Percentiles rank a stretch among this genome's conserved stretches.
phyloP scores from a whole-genome alignment of 179 eudicot species.

The Heliamphora ciliata region DNA sequence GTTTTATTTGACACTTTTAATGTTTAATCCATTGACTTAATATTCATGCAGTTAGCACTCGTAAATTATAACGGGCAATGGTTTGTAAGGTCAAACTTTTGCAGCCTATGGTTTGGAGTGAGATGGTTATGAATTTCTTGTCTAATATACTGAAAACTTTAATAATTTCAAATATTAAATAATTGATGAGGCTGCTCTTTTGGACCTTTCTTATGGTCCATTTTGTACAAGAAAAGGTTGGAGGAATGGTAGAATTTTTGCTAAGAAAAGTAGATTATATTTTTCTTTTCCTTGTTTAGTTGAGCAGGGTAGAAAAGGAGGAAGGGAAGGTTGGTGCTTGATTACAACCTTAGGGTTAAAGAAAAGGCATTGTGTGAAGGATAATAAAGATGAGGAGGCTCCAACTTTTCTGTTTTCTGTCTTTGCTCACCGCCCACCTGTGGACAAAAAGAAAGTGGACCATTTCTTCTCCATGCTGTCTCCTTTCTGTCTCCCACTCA shows the following conservation, averaged over 20 bases:
- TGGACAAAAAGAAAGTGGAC: background rate
- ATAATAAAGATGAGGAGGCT: background rate
- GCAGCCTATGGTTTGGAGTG: background rate
- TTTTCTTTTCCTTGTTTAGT: background rate
- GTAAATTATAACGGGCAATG: background rate
- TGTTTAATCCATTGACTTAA: background rate
- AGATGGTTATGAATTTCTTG: background rate
- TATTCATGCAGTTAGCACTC: background rate
- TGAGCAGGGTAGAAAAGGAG: background rate
- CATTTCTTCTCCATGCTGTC: too few relatives aligned
- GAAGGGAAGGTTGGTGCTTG: background rate
- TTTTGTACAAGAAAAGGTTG: background rate
- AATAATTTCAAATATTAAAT: background rate
- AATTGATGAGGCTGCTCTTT: background rate
- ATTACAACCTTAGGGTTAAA: background rate
- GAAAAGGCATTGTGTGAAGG: background rate
- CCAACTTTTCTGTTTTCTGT: background rate
- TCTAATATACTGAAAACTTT: background rate
- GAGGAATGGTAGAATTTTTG: background rate
- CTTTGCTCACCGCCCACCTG: background rate
- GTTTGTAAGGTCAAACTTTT: background rate
- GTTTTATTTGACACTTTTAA: background rate
- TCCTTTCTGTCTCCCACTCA: too few relatives aligned
- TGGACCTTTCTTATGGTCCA: background rate
- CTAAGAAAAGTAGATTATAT: background rate